These are phyloP conservation scores for Fusarium annulatum DNA, from an alignment of 2,329 filamentous ascomycete genomes.

Conservation along the genomic window DNA sequence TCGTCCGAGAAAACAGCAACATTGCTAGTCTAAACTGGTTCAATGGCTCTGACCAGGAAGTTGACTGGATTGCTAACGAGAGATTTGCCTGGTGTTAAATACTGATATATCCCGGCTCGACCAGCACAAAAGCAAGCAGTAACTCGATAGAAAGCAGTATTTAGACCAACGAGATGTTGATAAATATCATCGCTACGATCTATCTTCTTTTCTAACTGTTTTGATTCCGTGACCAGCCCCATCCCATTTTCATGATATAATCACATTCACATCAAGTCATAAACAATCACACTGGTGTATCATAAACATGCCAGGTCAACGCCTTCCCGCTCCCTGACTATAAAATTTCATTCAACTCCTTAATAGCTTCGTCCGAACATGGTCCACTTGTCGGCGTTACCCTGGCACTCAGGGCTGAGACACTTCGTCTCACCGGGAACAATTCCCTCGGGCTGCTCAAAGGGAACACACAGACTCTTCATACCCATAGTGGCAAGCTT, in stretches of 20 bases:
- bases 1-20: constrained; percentile 71
- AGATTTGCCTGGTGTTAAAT: constrained; percentile 81
- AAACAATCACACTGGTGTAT: constrained; percentile 47
- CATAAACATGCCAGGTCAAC: constrained; percentile 45
- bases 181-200: constrained; percentile 34
- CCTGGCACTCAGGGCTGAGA: constrained; percentile 85
- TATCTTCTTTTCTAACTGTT: constrained; percentile 40
- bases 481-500: constrained; percentile 69
- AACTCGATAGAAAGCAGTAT: background rate
- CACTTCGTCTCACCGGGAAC: constrained; percentile 88
- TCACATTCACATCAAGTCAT: constrained; percentile 44
- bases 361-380: constrained; percentile 87
- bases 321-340: constrained; percentile 42
- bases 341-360: constrained; percentile 31
- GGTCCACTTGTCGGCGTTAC: constrained; percentile 84
- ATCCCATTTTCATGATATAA: constrained; percentile 42
- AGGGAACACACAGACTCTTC: constrained; percentile 79
- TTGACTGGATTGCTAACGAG: constrained; percentile 81
- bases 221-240: constrained; percentile 26
- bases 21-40: constrained; percentile 81
- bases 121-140: background rate
- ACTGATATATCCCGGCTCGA: background rate
- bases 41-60: constrained; percentile 61
- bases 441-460: constrained; percentile 86
- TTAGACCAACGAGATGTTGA: constrained; percentile 30